phyloP scores from a whole-genome alignment of 1,284 basidiomycete genomes.

The Trichosporon sp. region DNA sequence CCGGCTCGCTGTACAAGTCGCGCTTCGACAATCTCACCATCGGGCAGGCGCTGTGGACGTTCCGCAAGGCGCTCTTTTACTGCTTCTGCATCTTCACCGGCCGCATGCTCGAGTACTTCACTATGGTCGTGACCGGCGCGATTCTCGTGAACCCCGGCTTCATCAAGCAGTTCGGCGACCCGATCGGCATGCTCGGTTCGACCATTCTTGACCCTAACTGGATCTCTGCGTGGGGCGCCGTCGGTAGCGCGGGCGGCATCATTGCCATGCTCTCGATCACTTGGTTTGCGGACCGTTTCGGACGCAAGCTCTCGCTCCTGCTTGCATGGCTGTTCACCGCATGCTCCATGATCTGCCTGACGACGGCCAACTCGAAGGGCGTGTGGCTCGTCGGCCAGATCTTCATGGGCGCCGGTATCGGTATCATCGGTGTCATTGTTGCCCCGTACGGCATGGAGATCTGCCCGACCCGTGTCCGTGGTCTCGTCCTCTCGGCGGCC shows the following conservation, averaged over 20 bases:
- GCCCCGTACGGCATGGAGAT: slow-evolving; percentile 30
- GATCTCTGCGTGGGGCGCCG: slow-evolving; percentile 36
- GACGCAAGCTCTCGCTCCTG: slow-evolving; percentile 32
- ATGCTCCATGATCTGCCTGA: slow-evolving; percentile 19
- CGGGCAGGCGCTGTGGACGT: slow-evolving; percentile 33
- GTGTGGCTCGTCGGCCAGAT: slow-evolving; percentile 22
- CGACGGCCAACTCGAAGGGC: background rate
- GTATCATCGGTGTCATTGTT: slow-evolving; percentile 21
- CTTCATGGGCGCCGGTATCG: slow-evolving; percentile 31
- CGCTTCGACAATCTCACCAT: slow-evolving; percentile 34
- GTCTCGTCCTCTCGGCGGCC: slow-evolving; percentile 21
- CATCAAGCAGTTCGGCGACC: slow-evolving; percentile 32
- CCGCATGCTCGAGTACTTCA: slow-evolving; percentile 35
- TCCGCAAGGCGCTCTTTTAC: slow-evolving; percentile 29
- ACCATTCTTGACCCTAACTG: slow-evolving; percentile 27
- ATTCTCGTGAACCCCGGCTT: slow-evolving; percentile 33
- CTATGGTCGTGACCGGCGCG: slow-evolving; percentile 22
- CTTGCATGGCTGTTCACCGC: slow-evolving; percentile 28
- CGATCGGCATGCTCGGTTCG: slow-evolving; percentile 4
- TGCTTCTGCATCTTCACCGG: slow-evolving; percentile 34
- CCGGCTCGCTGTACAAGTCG: slow-evolving; percentile 29
- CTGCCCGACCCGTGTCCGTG: slow-evolving; percentile 24
- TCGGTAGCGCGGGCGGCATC: slow-evolving; percentile 28
- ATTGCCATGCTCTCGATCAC: slow-evolving; percentile 12
- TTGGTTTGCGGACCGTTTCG: slow-evolving; percentile 33